Evolutionary conservation across 345 rosid species (phyloP).

Genomic region (Bruguiera gymnorhiza): DNA sequence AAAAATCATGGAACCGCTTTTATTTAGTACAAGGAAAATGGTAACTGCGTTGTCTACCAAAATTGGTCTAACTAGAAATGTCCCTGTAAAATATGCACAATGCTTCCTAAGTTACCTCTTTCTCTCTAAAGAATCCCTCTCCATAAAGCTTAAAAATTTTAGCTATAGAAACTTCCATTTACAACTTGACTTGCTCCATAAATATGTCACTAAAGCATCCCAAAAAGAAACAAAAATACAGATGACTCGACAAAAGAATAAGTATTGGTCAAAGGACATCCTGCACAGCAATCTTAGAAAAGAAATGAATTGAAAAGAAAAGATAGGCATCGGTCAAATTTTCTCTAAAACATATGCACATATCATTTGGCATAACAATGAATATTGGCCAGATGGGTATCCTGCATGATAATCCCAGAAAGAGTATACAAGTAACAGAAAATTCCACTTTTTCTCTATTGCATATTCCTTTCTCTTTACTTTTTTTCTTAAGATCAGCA

Average conservation of each 20-base stretch:
- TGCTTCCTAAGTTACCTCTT: slow-evolving; percentile 51
- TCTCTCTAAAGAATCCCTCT: slow-evolving; percentile 74
- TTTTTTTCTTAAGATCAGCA: background rate
- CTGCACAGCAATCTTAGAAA: background rate
- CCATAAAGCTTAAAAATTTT: slow-evolving; percentile 77
- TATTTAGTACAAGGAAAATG: background rate
- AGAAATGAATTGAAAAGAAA: background rate
- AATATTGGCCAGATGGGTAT: too few relatives aligned
- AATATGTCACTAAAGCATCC: slow-evolving; percentile 54
- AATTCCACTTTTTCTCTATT: background rate
- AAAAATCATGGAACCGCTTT: too few relatives aligned
- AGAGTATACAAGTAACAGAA: background rate
- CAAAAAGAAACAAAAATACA: slow-evolving; percentile 10
- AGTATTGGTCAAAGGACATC: background rate
- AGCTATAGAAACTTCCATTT: slow-evolving; percentile 64
- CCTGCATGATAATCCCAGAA: background rate
- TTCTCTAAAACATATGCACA: background rate
- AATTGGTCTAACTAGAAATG: background rate
- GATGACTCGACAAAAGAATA: slow-evolving; percentile 4
- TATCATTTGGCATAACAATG: too few relatives aligned
- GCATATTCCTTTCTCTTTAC: slow-evolving; percentile 4
- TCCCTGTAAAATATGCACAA: background rate
- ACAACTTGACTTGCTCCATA: slow-evolving; percentile 50
- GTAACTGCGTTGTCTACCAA: background rate
- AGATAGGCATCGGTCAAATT: background rate